phyloP scores from a whole-genome alignment of 148 eudicot genomes.

The Vaccinium macrocarpon region DNA sequence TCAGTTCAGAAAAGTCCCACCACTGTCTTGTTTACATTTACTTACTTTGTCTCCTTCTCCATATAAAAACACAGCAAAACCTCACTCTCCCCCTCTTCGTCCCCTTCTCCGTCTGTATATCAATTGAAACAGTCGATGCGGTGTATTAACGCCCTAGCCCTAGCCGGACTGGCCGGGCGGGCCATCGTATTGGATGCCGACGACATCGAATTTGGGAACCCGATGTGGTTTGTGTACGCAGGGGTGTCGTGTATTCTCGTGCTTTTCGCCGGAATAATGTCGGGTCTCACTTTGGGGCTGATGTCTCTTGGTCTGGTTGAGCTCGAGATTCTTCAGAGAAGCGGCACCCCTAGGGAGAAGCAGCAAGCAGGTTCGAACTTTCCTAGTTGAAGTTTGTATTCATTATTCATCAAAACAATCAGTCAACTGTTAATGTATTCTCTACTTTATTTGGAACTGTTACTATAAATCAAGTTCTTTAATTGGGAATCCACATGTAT shows the following conservation, averaged over 20 bases:
- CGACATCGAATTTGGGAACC: constrained; percentile 53
- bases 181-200: constrained; percentile 19
- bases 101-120: neutral
- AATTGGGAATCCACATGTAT: neutral
- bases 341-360: constrained; percentile 69
- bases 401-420: neutral
- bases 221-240: constrained; percentile 68
- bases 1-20: too few species aligned
- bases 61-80: neutral
- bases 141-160: constrained; percentile 22
- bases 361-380: constrained; percentile 63
- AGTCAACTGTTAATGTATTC: neutral
- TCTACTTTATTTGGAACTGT: neutral
- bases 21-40: neutral
- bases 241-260: constrained; percentile 66
- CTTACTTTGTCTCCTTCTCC: neutral
- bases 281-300: constrained; percentile 80
- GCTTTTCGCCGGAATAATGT: constrained; percentile 89
- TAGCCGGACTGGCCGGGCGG: constrained; percentile 16
- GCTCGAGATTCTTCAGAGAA: constrained; percentile 80
- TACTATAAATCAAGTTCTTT: neutral
- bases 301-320: constrained; percentile 93
- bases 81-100: neutral
- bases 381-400: neutral
- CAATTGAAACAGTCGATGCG: constrained; percentile 10